Evolutionary conservation across 2,329 filamentous ascomycete species (phyloP), one percentile per base, ranked within the genome.

Genomic region (Trichophyton mentagrophytes): DNA sequence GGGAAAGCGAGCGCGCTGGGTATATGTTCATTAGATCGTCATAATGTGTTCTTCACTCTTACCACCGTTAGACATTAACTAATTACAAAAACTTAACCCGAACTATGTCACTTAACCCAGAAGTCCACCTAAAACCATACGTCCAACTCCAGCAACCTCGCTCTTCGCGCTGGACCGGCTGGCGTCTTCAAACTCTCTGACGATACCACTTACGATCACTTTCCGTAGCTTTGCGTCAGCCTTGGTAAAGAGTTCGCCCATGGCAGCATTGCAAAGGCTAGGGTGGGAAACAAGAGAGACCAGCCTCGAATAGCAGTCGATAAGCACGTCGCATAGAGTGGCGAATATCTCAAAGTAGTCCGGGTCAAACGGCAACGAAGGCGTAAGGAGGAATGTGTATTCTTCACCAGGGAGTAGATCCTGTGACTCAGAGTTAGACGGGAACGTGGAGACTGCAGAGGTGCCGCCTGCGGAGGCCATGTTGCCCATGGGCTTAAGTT

Each of bases 261-360:
- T 80, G 0, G 78, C 74, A 0, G 84, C 80, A 3, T 80, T 83
- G 69, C 89, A 93, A 57, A 88, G 82, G 27, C 86, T 82, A 0
- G 91, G 87, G 2, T 84, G 84, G n/a, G 85, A 81, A 22, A 97
- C 78, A 62, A 99, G 78, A 49, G 79, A 80, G 67, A 95, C 78
- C 30, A 99, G 83, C 60, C 85, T 84, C 40, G 85, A 85, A 75
- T 99, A 99, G 69, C 86, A 89, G 72, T 97, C 93, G 67, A 96
- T 95, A 63, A 99, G 77, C 2, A 95, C 89, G 70, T 99, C 93
- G 76, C 93, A 97, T 5, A 99, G 80, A 11, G 93, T 96, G 13
- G 90, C 87, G 76, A 97, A 97, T 0, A 91, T 96, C 76, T 95
- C 90, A 73, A 92, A 93, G 69, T 96, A 99, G 74, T 99, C 93